Percentiles rank a stretch among this genome's conserved stretches.
phyloP scores from a whole-genome alignment of 2,329 filamentous ascomycete species.

The Chaetothyriales sp. region DNA sequence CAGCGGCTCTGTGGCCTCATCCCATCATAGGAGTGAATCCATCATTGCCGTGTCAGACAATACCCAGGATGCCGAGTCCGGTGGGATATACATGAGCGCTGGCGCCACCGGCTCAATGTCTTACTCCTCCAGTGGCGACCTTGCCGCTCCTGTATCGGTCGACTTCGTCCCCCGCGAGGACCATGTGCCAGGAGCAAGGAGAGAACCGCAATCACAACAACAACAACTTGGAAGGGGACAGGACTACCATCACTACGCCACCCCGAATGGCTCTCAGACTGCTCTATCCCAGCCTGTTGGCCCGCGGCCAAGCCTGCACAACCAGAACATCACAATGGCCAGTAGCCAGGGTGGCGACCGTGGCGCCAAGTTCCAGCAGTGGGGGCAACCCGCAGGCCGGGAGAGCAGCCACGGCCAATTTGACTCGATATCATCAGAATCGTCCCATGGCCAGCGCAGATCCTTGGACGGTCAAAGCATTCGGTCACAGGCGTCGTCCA shows the following conservation, averaged over 20 bases:
- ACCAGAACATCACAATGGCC: constrained; percentile 46
- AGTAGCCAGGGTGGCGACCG: constrained; percentile 56
- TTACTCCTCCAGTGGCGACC: constrained; percentile 58
- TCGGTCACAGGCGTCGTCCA: constrained; percentile 45
- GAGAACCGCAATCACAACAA: constrained; percentile 67
- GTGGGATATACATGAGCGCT: constrained; percentile 56
- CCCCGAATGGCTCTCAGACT: constrained; percentile 37
- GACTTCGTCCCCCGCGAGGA: constrained; percentile 58
- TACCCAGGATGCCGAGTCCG: constrained; percentile 41
- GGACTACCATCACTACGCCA: constrained; percentile 85
- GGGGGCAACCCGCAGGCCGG: constrained; percentile 48
- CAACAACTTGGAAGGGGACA: constrained; percentile 69
- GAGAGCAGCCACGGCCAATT: constrained; percentile 44
- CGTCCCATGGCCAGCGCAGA: constrained; percentile 38
- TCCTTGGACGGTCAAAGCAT: constrained; percentile 52
- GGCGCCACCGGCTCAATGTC: constrained; percentile 79
- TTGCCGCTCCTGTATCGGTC: constrained; percentile 53
- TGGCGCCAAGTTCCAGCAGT: constrained; percentile 62
- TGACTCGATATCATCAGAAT: constrained; percentile 44
- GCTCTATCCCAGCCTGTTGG: constrained; percentile 44
- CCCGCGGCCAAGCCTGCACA: constrained; percentile 43
- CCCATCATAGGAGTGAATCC: constrained; percentile 42
- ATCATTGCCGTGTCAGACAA: constrained; percentile 48
- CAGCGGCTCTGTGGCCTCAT: constrained; percentile 53
- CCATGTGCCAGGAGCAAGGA: constrained; percentile 38